phyloP scores from a whole-genome alignment of 163 green algal species.

The Trebouxia gelatinosa region DNA sequence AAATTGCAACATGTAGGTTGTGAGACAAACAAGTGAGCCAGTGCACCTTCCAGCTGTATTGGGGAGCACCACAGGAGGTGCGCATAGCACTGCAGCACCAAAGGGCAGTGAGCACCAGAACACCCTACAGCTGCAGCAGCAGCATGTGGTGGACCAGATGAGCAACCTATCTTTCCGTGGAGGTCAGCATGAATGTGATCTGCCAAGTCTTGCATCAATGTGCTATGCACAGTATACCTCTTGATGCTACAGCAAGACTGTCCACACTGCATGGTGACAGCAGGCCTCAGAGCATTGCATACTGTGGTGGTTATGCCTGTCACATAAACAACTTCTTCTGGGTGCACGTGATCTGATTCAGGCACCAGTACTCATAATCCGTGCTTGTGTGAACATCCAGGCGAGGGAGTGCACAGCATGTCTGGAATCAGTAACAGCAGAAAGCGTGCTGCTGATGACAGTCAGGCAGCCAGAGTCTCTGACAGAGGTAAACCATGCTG shows the following conservation, averaged over 20 bases:
- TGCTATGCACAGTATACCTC: too few species aligned
- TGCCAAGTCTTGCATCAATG: too few species aligned
- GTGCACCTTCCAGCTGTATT: neutral
- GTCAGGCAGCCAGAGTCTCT: conserved; percentile 17
- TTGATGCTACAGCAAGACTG: too few species aligned
- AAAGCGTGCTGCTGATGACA: conserved; percentile 21
- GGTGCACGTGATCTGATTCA: too few species aligned
- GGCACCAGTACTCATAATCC: too few species aligned
- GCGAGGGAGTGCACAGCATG: neutral
- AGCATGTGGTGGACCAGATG: conserved; percentile 23
- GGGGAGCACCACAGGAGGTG: neutral
- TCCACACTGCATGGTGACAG: too few species aligned
- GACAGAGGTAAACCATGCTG: conserved; percentile 1
- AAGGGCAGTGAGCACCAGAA: conserved; percentile 9
- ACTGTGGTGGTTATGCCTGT: too few species aligned
- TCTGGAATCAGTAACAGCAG: too few species aligned
- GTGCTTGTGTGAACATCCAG: neutral
- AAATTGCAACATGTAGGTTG: neutral
- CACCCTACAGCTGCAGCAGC: conserved; percentile 6
- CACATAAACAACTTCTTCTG: too few species aligned
- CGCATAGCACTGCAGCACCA: neutral
- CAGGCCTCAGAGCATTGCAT: too few species aligned
- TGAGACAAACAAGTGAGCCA: neutral
- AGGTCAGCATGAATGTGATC: too few species aligned
- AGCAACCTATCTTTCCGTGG: conserved; percentile 27